A percentile compares a stretch with the other conserved stretches of the same genome.
Conservation (phyloP, 257 asterid species). For the Nicotiana obtusifolia region DNA sequence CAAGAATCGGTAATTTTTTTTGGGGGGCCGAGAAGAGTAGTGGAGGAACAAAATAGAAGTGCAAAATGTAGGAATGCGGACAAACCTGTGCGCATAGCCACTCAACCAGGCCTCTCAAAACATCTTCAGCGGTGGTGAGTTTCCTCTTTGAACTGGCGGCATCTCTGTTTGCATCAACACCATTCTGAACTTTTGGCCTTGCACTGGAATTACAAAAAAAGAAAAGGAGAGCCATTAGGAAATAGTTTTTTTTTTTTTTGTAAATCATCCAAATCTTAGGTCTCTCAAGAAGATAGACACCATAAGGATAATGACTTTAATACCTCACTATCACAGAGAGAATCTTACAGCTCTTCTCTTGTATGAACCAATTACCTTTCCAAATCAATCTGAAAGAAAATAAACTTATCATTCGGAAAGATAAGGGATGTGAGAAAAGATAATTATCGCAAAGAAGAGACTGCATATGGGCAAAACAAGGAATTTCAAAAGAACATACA, state of each 20-base stretch:
- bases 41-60: neutral
- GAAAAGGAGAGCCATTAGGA: neutral
- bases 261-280: neutral
- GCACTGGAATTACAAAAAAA: conserved; percentile 44
- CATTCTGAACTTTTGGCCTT: conserved; percentile 51
- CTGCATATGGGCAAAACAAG: neutral
- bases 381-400: conserved; percentile 60
- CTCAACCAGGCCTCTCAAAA: conserved; percentile 73
- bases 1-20: neutral
- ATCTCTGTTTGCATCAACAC: conserved; percentile 40
- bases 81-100: conserved; percentile 88
- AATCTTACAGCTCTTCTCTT: conserved; percentile 93
- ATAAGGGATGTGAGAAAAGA: neutral
- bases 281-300: conserved; percentile 7
- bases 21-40: neutral
- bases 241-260: conserved; percentile 6
- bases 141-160: conserved; percentile 50
- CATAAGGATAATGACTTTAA: neutral
- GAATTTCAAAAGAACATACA: neutral
- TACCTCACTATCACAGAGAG: conserved; percentile 80
- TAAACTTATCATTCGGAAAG: neutral
- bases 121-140: conserved; percentile 54
- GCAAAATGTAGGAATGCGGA: neutral
- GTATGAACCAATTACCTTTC: conserved; percentile 92
- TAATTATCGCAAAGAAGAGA: neutral